A percentile compares a stretch with the other conserved stretches of the same genome.
Evolutionary conservation across 441 rosid genomes (phyloP).

Genomic region (Biscutella laevigata): DNA sequence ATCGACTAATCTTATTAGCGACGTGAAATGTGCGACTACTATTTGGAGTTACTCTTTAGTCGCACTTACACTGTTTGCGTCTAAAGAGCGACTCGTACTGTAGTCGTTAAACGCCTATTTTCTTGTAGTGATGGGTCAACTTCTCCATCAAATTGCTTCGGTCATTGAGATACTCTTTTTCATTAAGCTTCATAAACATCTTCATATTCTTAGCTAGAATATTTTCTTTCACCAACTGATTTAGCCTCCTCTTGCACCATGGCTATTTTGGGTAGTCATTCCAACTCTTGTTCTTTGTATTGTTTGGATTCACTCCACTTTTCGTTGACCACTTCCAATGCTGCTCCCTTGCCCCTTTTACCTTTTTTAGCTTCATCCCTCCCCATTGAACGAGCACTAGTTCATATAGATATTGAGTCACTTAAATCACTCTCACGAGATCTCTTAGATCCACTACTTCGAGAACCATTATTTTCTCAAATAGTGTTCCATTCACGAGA

Average conservation of each 20-base stretch:
- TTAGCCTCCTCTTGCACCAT: not conserved
- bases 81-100: no score
- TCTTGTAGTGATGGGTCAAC: not conserved
- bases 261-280: not conserved
- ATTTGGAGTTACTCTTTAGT: no score
- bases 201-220: not conserved
- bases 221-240: not conserved
- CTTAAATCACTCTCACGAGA: not conserved
- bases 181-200: not conserved
- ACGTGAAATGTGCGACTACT: no score
- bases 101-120: no score
- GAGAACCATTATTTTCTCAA: not conserved
- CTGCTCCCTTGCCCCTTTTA: not conserved
- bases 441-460: not conserved
- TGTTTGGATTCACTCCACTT: not conserved
- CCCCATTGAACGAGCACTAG: not conserved
- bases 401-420: not conserved
- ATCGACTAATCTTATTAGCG: no score
- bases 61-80: no score
- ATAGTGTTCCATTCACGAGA: not conserved
- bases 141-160: not conserved
- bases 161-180: not conserved
- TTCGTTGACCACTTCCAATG: not conserved
- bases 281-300: not conserved
- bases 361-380: not conserved